A percentile compares a stretch with the other conserved stretches of the same genome.
Evolutionary conservation across 441 rosid genomes (phyloP).

Genomic region (Capsella rubella): DNA sequence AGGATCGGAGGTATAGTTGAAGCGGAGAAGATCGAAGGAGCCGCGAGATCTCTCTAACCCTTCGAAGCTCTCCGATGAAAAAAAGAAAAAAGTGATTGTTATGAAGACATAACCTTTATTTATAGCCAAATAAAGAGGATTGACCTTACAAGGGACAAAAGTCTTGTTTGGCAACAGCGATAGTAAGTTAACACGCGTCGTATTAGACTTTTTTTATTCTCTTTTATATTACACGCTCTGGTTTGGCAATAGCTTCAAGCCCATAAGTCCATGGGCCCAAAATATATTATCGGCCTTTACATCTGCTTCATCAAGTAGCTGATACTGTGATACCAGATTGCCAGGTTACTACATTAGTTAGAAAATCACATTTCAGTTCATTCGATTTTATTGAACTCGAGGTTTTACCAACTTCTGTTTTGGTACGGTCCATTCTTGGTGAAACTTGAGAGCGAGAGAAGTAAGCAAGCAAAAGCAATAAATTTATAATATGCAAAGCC

Average conservation of each 20-base stretch:
- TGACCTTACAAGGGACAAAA: conserved; percentile 30
- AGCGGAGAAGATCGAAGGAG: conserved; percentile 26
- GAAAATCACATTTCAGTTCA: not conserved
- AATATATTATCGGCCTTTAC: not conserved
- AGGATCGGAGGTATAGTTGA: conserved; percentile 13
- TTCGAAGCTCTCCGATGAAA: conserved; percentile 39
- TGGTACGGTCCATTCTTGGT: not conserved
- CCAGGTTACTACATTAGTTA: too few species aligned
- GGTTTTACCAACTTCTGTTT: too few species aligned
- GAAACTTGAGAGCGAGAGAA: not conserved
- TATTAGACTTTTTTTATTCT: not conserved
- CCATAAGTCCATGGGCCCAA: conserved; percentile 5
- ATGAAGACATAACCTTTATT: not conserved
- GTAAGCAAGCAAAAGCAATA: conserved; percentile 13
- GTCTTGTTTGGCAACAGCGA: conserved; percentile 41
- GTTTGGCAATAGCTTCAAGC: not conserved
- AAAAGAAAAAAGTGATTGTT: not conserved
- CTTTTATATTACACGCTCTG: conserved; percentile 1
- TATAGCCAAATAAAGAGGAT: conserved; percentile 24
- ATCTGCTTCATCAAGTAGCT: not conserved
- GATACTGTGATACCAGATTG: too few species aligned
- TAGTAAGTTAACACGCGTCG: not conserved
- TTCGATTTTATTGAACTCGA: not conserved
- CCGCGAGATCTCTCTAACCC: conserved; percentile 37
- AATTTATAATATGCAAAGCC: not conserved